Percentiles rank a stretch among this genome's conserved stretches.
Evolutionary conservation across 176 grass and related monocot species (phyloP).

Genomic region (Coix lacrymajobi): DNA sequence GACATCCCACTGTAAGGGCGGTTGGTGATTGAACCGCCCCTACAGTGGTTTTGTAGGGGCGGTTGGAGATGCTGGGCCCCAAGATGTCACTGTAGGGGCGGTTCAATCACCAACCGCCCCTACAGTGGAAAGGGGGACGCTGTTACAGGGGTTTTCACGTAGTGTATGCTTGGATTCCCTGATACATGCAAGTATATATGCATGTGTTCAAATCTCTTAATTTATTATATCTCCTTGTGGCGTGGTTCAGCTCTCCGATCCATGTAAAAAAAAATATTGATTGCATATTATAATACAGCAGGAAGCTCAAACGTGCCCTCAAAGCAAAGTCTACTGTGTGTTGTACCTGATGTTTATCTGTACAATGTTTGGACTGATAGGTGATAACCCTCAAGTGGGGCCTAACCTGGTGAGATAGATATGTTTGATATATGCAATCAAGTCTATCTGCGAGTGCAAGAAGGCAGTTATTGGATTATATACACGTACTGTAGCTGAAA

Average conservation of each 20-base stretch:
- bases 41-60: too few relatives aligned
- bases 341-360: neutral
- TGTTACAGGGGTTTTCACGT: too few relatives aligned
- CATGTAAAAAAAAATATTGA: neutral
- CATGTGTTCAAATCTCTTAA: slow-evolving; percentile 14
- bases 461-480: neutral
- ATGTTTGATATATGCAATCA: neutral
- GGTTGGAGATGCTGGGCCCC: too few relatives aligned
- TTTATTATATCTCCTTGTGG: neutral
- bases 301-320: slow-evolving; percentile 29
- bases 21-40: too few relatives aligned
- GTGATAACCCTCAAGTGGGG: neutral
- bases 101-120: too few relatives aligned
- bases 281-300: too few relatives aligned
- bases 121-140: too few relatives aligned
- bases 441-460: neutral
- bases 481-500: neutral
- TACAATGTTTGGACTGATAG: neutral
- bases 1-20: too few relatives aligned
- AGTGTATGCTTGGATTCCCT: slow-evolving; percentile 15
- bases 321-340: neutral
- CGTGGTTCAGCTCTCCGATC: neutral
- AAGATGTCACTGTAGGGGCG: too few relatives aligned
- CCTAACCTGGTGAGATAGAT: neutral
- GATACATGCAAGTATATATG: neutral